phyloP scores from a whole-genome alignment of 768 basidiomycete genomes.

The Mrakia blollopis region DNA sequence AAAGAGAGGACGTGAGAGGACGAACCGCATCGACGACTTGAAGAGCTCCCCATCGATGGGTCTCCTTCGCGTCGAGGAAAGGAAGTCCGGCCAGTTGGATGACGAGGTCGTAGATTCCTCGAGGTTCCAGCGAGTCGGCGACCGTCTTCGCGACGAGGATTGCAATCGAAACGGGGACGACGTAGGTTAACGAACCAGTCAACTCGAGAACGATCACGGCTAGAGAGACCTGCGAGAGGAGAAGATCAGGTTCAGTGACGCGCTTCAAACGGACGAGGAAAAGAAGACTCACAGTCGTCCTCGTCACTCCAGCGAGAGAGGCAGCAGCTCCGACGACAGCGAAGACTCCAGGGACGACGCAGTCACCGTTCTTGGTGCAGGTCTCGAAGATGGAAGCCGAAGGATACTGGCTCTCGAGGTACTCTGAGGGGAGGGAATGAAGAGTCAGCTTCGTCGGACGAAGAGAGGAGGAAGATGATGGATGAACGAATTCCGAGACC shows the following conservation, averaged over 20 bases:
- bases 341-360: conserved; percentile 70
- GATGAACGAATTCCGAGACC: conserved; percentile 58
- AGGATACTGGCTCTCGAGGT: conserved; percentile 11
- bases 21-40: conserved; percentile 74
- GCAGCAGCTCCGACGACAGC: conserved; percentile 73
- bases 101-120: conserved; percentile 81
- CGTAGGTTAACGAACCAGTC: conserved; percentile 87
- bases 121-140: conserved; percentile 78
- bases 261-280: neutral
- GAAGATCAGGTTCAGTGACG: conserved; percentile 9
- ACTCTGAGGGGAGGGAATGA: neutral
- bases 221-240: conserved; percentile 64
- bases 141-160: conserved; percentile 81
- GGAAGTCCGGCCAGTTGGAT: conserved; percentile 89
- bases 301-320: conserved; percentile 89
- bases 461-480: neutral
- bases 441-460: neutral
- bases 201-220: conserved; percentile 96
- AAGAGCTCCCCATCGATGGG: conserved; percentile 63
- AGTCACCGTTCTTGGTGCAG: conserved; percentile 60
- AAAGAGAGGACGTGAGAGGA: conserved; percentile 15
- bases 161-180: conserved; percentile 47
- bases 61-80: conserved; percentile 83
- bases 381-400: conserved; percentile 53
- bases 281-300: conserved; percentile 46